Conservation (phyloP, 768 basidiomycete genomes). For the Pleurotus tuoliensis region DNA sequence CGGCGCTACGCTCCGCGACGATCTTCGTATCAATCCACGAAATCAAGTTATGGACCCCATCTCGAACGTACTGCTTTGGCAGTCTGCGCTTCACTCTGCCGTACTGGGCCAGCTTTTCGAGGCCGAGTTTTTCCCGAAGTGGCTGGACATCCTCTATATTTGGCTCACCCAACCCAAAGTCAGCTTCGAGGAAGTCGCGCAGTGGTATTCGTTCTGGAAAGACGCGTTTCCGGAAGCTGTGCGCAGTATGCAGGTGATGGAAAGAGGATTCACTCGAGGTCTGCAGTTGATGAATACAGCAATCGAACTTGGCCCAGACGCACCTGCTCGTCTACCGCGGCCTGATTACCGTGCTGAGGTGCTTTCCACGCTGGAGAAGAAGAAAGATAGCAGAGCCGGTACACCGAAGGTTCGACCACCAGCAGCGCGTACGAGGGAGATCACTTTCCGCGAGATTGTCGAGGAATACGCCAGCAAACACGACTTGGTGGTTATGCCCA, state of each 20-base stretch:
- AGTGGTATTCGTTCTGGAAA: constrained; percentile 95
- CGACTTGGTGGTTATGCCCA: constrained; percentile 87
- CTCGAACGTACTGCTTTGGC: constrained; percentile 75
- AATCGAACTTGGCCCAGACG: constrained; percentile 79
- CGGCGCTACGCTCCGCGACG: constrained; percentile 72
- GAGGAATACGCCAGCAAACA: constrained; percentile 85
- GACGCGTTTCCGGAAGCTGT: constrained; percentile 66
- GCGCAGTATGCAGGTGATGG: constrained; percentile 60
- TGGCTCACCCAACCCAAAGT: constrained; percentile 91
- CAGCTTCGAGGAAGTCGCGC: constrained; percentile 88
- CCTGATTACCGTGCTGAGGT: constrained; percentile 61
- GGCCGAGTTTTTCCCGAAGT: constrained; percentile 94
- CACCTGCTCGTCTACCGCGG: constrained; percentile 59
- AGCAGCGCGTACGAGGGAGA: constrained; percentile 65
- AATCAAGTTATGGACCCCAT: constrained; percentile 86
- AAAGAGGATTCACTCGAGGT: constrained; percentile 81
- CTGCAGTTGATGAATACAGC: constrained; percentile 94
- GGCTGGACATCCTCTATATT: constrained; percentile 85
- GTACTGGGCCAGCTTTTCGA: constrained; percentile 84
- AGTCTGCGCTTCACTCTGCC: constrained; percentile 63
- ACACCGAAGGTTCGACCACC: constrained; percentile 31
- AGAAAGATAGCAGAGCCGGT: constrained; percentile 14
- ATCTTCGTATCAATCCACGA: constrained; percentile 89
- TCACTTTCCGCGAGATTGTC: constrained; percentile 90
- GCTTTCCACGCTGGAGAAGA: constrained; percentile 14